These are phyloP conservation scores for Fraxinus albicans DNA, from an alignment of 305 asterid genomes.

Conservation along the genomic window DNA sequence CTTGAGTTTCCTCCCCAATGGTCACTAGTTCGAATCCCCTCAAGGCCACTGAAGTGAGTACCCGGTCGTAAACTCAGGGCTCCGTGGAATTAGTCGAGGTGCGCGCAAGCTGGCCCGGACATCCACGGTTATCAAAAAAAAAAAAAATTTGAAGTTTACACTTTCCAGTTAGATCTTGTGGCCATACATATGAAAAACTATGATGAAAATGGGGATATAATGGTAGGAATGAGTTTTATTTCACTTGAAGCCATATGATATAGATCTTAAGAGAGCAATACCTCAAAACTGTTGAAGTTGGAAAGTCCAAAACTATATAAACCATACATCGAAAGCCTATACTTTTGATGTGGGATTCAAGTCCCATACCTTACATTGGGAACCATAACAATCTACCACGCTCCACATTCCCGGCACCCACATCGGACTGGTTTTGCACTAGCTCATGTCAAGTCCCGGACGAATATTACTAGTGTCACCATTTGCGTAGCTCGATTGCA, in stretches of 20 bases:
- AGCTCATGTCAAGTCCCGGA: neutral
- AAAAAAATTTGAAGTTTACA: neutral
- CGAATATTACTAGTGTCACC: neutral
- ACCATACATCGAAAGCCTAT: neutral
- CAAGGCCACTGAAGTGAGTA: too few species aligned
- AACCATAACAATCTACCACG: neutral
- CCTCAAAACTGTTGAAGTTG: neutral
- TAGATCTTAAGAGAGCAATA: neutral
- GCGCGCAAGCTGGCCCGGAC: too few species aligned
- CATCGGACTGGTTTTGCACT: neutral
- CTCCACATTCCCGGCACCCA: neutral
- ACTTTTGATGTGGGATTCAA: neutral
- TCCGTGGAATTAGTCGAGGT: too few species aligned
- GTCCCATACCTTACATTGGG: neutral
- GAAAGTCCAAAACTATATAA: neutral
- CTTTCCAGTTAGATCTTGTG: neutral
- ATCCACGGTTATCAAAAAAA: too few species aligned
- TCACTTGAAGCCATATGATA: neutral
- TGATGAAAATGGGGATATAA: neutral
- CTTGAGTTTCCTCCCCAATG: too few species aligned
- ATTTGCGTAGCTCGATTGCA: neutral
- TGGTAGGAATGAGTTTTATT: neutral
- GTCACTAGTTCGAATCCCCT: too few species aligned
- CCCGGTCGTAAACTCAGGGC: too few species aligned
- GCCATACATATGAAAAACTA: neutral